These are phyloP conservation scores for Quercus wislizeni DNA, from an alignment of 306 rosid genomes.

Conservation along the genomic window DNA sequence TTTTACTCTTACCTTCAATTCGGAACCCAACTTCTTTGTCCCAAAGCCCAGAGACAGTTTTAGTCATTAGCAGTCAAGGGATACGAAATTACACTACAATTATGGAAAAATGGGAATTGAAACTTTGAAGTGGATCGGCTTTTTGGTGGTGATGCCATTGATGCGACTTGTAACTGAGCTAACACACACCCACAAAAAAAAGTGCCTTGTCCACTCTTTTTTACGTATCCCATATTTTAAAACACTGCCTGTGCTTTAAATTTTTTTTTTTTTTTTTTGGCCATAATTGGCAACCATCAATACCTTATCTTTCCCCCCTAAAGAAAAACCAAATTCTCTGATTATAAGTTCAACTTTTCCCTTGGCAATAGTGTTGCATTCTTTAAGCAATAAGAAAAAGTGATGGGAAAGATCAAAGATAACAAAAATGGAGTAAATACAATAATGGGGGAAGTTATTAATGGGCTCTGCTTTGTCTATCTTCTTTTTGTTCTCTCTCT, in stretches of 20 bases:
- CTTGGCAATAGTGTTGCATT: not conserved
- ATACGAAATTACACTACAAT: slow-evolving; percentile 24
- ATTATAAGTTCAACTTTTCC: not conserved
- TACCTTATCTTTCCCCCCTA: not conserved
- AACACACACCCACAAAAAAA: not conserved
- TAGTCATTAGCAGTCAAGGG: slow-evolving; percentile 22
- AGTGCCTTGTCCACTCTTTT: slow-evolving; percentile 9
- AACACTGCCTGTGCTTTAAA: slow-evolving; percentile 1
- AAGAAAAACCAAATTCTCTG: slow-evolving; percentile 22
- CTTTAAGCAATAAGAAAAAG: not conserved
- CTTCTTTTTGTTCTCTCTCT: no score
- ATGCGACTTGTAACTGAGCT: slow-evolving; percentile 42
- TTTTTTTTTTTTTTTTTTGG: not conserved
- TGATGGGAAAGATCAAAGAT: no score
- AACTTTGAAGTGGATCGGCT: not conserved
- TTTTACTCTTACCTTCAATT: slow-evolving; percentile 8
- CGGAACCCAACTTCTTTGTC: slow-evolving; percentile 26
- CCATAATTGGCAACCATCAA: slow-evolving; percentile 11
- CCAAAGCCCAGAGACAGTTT: slow-evolving; percentile 20
- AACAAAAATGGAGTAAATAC: no score
- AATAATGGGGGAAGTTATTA: no score
- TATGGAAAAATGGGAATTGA: slow-evolving; percentile 15
- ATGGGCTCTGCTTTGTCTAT: no score
- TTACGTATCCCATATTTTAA: not conserved
- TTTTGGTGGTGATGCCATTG: slow-evolving; percentile 16